Conservation (phyloP, 2,329 filamentous ascomycete genomes). For the Aspergillus melleus region DNA sequence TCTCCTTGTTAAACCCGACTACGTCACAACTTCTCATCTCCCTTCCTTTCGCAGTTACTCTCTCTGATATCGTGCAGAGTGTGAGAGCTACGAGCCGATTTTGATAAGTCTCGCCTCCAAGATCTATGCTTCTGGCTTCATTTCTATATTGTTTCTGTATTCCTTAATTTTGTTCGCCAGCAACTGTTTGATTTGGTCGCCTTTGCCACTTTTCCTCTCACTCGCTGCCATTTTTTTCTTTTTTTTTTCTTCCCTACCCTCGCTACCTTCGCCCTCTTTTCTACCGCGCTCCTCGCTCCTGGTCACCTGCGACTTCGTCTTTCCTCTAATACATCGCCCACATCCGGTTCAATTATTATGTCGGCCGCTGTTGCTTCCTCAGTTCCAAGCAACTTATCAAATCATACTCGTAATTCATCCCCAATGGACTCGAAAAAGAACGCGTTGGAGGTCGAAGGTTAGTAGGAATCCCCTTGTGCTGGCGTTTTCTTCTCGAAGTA, state of each 20-base stretch:
- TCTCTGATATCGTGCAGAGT: conserved; percentile 12
- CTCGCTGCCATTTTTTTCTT: conserved; percentile 15
- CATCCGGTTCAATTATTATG: conserved; percentile 29
- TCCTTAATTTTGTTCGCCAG: conserved; percentile 7
- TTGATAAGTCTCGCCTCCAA: not conserved
- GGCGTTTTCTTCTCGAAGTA: conserved; percentile 6
- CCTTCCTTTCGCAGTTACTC: conserved; percentile 22
- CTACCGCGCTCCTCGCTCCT: conserved; percentile 7
- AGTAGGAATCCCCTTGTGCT: conserved; percentile 22
- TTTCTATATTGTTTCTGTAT: conserved; percentile 1
- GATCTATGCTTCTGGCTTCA: not conserved
- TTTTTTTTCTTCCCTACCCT: conserved; percentile 11
- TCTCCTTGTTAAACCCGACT: conserved; percentile 34
- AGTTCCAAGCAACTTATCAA: conserved; percentile 30
- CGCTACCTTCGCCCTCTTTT: conserved; percentile 26
- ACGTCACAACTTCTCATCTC: conserved; percentile 38
- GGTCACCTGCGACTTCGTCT: conserved; percentile 20
- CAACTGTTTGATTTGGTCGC: conserved; percentile 11
- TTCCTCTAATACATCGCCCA: conserved; percentile 18
- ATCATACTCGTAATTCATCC: conserved; percentile 35
- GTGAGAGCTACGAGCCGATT: conserved; percentile 11
- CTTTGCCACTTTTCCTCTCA: conserved; percentile 16
- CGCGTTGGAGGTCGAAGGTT: conserved; percentile 42
- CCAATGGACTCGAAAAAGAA: conserved; percentile 47
- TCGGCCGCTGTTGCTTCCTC: conserved; percentile 42